Evolutionary conservation across 257 asterid genomes (phyloP), one percentile per base, ranked within the genome.

Genomic region (Solanum chaucha): DNA sequence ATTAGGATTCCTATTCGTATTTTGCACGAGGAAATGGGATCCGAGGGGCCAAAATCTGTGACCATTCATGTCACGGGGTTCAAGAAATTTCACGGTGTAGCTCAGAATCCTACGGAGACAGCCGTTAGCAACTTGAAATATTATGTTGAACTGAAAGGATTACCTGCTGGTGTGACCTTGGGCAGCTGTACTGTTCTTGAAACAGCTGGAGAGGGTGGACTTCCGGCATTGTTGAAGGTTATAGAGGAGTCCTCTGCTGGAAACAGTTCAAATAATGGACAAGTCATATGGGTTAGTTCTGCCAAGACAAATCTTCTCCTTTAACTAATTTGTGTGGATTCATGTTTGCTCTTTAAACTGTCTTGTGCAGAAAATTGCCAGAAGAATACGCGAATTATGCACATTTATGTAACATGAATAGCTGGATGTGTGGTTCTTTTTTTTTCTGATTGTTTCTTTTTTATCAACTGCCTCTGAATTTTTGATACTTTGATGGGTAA

Each of bases 31-130:
- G 89, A 90, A 78, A 93, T 93, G 95, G 96, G 96, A 86, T 93
- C 94, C 0, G 94, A 92, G 90, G 94, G 93, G 78, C 71, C 87
- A 85, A 90, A 91, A 83, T 74, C 90, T 19, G 88, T 92, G 65
- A 88, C 87, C 58, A 91, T 94, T 68, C 91, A 93, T 74, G 95
- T 94, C 87, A 92, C 95, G 2, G 97, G 95, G 61, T 94, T 92
- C 91, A 93, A 92, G 92, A 94, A 90, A 86, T 94, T 94, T 88
- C 90, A 90, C 7, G 95, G 93, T 74, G 94, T 93, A 68, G 59
- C 88, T 55, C 90, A 88, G 88, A 93, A 93, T 90, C 96, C 96
- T 20, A 89, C 92, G 1, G 94, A 94, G 90, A 55, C 38, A 0
- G 86, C 90, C 20, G 95, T 92, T 38, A 90, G 74, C 80, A 90